Percentiles rank a stretch among this genome's conserved stretches.
phyloP scores from a whole-genome alignment of 257 asterid species.

The Solanum tarijense region DNA sequence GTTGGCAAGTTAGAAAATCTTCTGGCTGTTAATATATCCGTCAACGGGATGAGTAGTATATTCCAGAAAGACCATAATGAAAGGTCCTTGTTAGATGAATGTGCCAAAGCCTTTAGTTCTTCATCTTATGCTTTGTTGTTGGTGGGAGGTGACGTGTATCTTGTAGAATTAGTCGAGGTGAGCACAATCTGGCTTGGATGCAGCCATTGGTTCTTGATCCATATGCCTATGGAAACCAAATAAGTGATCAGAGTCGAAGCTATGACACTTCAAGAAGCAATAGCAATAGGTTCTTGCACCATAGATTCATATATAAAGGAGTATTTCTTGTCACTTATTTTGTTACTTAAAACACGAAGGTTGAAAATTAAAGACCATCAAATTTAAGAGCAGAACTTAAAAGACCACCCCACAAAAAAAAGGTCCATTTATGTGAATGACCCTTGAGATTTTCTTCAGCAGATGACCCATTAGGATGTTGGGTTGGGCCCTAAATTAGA shows the following conservation, averaged over 20 bases:
- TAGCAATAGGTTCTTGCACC: constrained; percentile 13
- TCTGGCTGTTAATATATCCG: constrained; percentile 63
- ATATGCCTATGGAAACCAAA: constrained; percentile 42
- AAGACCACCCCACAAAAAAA: neutral
- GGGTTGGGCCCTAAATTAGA: neutral
- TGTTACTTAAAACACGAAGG: neutral
- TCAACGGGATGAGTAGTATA: constrained; percentile 50
- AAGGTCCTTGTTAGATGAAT: constrained; percentile 58
- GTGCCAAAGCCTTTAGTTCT: constrained; percentile 85
- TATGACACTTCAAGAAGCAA: constrained; percentile 5
- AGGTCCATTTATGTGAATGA: neutral
- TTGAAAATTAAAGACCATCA: neutral
- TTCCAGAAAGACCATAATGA: constrained; percentile 64
- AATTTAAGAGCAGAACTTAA: neutral
- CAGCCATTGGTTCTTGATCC: too few relatives aligned
- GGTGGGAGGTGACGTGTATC: accelerated
- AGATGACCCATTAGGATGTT: neutral
- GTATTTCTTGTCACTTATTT: neutral
- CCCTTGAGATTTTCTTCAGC: neutral
- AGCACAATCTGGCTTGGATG: too few relatives aligned
- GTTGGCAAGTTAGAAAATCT: constrained; percentile 63
- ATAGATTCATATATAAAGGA: constrained; percentile 17
- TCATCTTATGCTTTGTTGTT: constrained; percentile 13
- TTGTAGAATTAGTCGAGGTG: accelerated
- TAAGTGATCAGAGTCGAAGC: constrained; percentile 11